Evolutionary conservation across 768 basidiomycete genomes (phyloP).

Genomic region (Cyclocybe cylindracea): DNA sequence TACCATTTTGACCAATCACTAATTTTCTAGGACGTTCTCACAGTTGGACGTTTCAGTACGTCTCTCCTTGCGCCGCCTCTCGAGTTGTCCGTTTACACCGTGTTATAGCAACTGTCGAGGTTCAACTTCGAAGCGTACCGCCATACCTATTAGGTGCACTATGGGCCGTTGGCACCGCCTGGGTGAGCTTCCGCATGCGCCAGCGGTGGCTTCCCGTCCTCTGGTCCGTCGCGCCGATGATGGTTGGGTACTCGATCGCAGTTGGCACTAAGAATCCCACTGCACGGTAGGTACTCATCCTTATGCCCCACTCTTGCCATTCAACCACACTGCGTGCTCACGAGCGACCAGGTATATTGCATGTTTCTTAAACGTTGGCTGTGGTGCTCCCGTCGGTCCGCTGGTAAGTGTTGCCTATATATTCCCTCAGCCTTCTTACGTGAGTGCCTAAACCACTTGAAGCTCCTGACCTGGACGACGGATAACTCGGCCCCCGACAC

Average conservation of each 20-base stretch:
- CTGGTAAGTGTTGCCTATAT: constrained; percentile 18
- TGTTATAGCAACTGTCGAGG: constrained; percentile 38
- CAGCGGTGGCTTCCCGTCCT: constrained; percentile 36
- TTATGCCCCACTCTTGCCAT: not conserved
- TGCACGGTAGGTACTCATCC: constrained; percentile 25
- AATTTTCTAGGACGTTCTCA: not conserved
- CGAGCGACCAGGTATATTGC: constrained; percentile 38
- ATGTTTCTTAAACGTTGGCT: constrained; percentile 42
- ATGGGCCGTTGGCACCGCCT: constrained; percentile 38
- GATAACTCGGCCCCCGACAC: constrained; percentile 54
- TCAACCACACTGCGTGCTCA: not conserved
- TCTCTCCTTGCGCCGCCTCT: not conserved
- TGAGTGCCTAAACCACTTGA: not conserved
- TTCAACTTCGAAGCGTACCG: constrained; percentile 51
- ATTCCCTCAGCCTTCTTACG: too few relatives aligned
- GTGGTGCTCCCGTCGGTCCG: constrained; percentile 38
- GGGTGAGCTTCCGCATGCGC: constrained; percentile 35
- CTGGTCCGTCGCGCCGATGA: constrained; percentile 34
- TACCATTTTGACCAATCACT: not conserved
- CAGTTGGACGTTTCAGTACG: constrained; percentile 33
- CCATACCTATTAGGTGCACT: constrained; percentile 43
- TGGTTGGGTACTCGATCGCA: constrained; percentile 45
- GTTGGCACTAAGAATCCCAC: constrained; percentile 41
- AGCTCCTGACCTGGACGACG: constrained; percentile 47
- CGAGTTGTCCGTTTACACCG: not conserved